Percentiles rank a stretch among this genome's conserved stretches.
Evolutionary conservation across 2,329 filamentous ascomycete genomes (phyloP).

Genomic region (Curvularia lunata): DNA sequence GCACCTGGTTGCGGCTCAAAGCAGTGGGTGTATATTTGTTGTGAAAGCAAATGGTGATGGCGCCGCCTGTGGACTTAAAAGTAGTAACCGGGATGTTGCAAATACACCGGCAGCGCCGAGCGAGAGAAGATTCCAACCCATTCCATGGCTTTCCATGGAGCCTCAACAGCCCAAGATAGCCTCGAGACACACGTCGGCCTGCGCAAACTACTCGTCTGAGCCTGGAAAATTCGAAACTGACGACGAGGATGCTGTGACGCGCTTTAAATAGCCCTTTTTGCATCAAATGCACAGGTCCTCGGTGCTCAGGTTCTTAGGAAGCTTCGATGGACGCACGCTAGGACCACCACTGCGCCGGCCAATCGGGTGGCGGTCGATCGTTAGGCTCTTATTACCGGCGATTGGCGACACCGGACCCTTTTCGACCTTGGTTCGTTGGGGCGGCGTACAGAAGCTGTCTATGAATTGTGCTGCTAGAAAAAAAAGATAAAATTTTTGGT

Average conservation of each 20-base stretch:
- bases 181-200: conserved; percentile 6
- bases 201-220: conserved; percentile 5
- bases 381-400: conserved; percentile 15
- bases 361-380: conserved; percentile 12
- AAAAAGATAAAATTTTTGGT: background rate
- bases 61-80: conserved; percentile 42
- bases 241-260: background rate
- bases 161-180: conserved; percentile 35
- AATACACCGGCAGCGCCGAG: conserved; percentile 44
- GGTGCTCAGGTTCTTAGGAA: conserved; percentile 12
- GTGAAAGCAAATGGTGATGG: conserved; percentile 22
- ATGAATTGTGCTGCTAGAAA: background rate
- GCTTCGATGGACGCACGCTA: conserved; percentile 12
- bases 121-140: conserved; percentile 43
- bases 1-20: conserved; percentile 19
- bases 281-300: background rate
- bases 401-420: conserved; percentile 15
- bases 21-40: conserved; percentile 19
- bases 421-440: conserved; percentile 11
- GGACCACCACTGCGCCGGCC: background rate
- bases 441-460: conserved; percentile 4
- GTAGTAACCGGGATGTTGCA: conserved; percentile 41
- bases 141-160: conserved; percentile 45
- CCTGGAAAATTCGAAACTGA: background rate
- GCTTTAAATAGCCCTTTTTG: background rate